Evolutionary conservation across 2,329 filamentous ascomycete species (phyloP).

Genomic region (Ascochyta pisi): DNA sequence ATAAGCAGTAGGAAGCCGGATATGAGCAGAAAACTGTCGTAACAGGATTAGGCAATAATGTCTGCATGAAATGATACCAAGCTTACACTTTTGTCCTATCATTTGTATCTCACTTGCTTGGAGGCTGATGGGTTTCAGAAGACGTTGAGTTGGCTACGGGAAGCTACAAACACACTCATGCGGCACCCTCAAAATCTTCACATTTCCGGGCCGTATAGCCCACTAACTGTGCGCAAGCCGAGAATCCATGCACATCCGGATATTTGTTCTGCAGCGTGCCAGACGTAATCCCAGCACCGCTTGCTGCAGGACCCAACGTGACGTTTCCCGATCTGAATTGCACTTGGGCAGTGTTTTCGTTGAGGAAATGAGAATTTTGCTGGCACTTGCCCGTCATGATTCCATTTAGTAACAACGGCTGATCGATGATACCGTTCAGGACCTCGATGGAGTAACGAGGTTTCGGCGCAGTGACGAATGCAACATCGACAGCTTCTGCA

Average conservation of each 20-base stretch:
- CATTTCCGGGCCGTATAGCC: not conserved
- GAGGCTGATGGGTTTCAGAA: no score
- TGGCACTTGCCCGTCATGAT: not conserved
- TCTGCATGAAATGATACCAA: not conserved
- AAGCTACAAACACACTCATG: no score
- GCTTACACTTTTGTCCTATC: no score
- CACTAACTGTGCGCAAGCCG: not conserved
- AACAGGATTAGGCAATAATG: not conserved
- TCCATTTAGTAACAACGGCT: not conserved
- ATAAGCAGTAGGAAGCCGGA: not conserved
- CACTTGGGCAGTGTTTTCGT: not conserved
- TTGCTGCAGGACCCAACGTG: not conserved
- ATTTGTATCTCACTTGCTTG: no score
- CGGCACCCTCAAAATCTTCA: not conserved
- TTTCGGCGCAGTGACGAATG: not conserved
- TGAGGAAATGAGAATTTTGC: not conserved
- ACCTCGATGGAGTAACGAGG: not conserved
- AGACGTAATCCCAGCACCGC: not conserved
- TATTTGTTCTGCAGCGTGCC: not conserved
- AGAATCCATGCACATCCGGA: not conserved
- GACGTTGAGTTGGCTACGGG: no score
- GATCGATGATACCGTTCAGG: not conserved
- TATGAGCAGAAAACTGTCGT: not conserved
- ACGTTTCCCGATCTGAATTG: not conserved
- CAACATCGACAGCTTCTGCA: not conserved